Percentiles rank a stretch among this genome's conserved stretches.
These are phyloP conservation scores for Fonsecaea multimorphosa DNA, from an alignment of 2,329 filamentous ascomycete species.

Conservation along the genomic window DNA sequence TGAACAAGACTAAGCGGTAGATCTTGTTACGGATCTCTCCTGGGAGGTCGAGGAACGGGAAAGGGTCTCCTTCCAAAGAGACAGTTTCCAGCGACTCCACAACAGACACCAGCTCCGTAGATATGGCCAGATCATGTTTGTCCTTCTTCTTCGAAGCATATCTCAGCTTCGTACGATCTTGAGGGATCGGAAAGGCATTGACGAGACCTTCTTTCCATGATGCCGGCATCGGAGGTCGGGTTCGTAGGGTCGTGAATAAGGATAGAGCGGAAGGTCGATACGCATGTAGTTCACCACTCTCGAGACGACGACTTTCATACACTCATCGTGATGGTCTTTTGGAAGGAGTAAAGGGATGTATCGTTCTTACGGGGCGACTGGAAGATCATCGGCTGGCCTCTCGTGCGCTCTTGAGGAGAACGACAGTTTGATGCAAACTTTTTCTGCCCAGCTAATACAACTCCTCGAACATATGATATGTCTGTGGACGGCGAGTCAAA, in stretches of 20 bases:
- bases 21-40: slow-evolving; percentile 60
- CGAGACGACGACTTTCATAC: slow-evolving; percentile 27
- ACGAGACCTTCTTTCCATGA: slow-evolving; percentile 39
- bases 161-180: slow-evolving; percentile 37
- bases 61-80: slow-evolving; percentile 42
- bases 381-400: slow-evolving; percentile 54
- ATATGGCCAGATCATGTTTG: slow-evolving; percentile 28
- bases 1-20: slow-evolving; percentile 44
- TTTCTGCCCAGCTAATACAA: slow-evolving; percentile 63
- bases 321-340: slow-evolving; percentile 31
- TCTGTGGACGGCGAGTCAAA: slow-evolving; percentile 63
- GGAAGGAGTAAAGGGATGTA: slow-evolving; percentile 42
- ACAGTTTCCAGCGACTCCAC: slow-evolving; percentile 15
- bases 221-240: slow-evolving; percentile 30
- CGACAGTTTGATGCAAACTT: slow-evolving; percentile 46
- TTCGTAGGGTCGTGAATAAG: background rate
- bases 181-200: slow-evolving; percentile 40
- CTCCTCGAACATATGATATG: slow-evolving; percentile 58
- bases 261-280: slow-evolving; percentile 5
- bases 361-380: slow-evolving; percentile 56
- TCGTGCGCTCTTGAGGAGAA: slow-evolving; percentile 58
- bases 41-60: slow-evolving; percentile 61
- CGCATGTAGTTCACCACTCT: slow-evolving; percentile 17
- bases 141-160: slow-evolving; percentile 38
- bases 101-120: slow-evolving; percentile 11